Evolutionary conservation across 306 rosid genomes (phyloP), one percentile per base, ranked within the genome.

Genomic region (Quercus dentata): DNA sequence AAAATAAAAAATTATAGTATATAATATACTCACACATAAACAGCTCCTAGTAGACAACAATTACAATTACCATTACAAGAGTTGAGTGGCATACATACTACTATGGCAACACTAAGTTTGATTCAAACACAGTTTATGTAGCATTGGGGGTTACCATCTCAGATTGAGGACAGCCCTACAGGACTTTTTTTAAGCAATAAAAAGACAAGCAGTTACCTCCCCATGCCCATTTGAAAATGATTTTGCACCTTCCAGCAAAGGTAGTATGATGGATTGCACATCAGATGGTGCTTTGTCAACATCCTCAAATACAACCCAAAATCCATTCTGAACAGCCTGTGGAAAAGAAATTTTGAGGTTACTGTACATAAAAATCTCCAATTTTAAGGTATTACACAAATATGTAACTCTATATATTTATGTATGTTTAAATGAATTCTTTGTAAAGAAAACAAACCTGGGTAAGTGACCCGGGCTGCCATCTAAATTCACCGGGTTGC

Each of bases 401-500:
- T 49, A 64, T 58, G 31, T 55, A 59, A 6, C 41, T 74, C 18
- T 56, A 52, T 59, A 15, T 18, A 52, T 41, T 10, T 12, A 25
- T 31, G 56, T 35, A 38, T 6, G 63, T 74, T 35, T 70, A 71
- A 76, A 86, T 68, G 71, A 49, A 41, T 79, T 38, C 58, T 71
- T 20, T 70, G 9, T 55, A 7, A 76, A 49, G 9, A 35, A 73
- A 79, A 82, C 84, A 74, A 80, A 94, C 99, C 97, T 94, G 99
- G 25, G 95, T 90, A 83, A 94, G 97, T 25, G 97, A 91, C 61
- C 99, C 97, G 19, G 94, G 99, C 85, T 94, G 99, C 99, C 99
- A 94, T 86, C 89, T 85, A 81, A 92, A 94, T 73, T 94, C 97
- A 74, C 99, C 99, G 25, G 97, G 97, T 78, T 79, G 87, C 78